Evolutionary conservation across 148 eudicot species (phyloP).

Genomic region (Rhododendron mucronatum): DNA sequence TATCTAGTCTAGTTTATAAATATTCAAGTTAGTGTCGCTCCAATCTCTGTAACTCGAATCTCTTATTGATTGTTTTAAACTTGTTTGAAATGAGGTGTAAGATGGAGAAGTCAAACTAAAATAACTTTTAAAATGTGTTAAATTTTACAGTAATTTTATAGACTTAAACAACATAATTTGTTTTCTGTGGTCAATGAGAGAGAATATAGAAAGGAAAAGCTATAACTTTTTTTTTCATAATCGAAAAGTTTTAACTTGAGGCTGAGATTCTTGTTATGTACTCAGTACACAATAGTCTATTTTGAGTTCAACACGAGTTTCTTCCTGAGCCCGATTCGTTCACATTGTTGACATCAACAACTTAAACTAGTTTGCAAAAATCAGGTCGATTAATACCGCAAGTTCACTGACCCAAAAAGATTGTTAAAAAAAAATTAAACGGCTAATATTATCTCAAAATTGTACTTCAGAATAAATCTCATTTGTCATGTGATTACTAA

Average conservation of each 20-base stretch:
- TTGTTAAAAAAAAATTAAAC: too few species aligned
- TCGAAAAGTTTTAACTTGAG: background rate
- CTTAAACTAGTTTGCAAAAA: too few species aligned
- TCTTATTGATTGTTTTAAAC: background rate
- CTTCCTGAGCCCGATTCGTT: background rate
- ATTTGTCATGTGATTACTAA: background rate
- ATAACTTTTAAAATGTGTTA: background rate
- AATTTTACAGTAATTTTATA: background rate
- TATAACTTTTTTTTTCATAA: too few species aligned
- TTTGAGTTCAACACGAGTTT: background rate
- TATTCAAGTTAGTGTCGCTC: too few species aligned
- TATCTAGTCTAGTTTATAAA: too few species aligned
- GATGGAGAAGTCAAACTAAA: background rate
- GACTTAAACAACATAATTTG: background rate
- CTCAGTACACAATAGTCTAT: background rate
- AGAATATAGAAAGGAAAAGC: background rate
- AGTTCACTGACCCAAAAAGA: too few species aligned
- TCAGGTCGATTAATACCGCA: background rate
- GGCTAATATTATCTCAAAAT: too few species aligned
- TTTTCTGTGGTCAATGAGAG: background rate
- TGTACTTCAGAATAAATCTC: background rate
- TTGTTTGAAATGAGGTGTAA: background rate
- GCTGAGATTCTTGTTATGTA: background rate
- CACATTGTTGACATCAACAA: background rate
- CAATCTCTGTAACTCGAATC: background rate